phyloP scores from a whole-genome alignment of 1,284 basidiomycete species.

The Leccinum cinnamomeum region DNA sequence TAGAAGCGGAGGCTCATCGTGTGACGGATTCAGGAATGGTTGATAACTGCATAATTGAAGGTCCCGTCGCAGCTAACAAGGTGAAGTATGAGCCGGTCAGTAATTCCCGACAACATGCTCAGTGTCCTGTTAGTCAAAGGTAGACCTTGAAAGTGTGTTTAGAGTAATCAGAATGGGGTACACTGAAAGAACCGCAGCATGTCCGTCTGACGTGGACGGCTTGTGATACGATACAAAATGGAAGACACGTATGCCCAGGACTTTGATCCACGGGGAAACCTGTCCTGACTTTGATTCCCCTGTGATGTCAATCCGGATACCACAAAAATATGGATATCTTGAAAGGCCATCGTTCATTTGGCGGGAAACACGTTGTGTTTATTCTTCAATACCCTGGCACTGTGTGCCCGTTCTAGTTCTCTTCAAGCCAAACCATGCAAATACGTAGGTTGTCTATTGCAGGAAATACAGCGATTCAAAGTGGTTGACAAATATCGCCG shows the following conservation, averaged over 20 bases:
- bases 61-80: neutral
- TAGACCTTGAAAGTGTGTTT: neutral
- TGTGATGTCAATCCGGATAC: slow-evolving; percentile 5
- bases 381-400: neutral
- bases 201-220: neutral
- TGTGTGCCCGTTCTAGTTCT: neutral
- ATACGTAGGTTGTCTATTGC: slow-evolving; percentile 24
- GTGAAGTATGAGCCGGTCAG: too few relatives aligned
- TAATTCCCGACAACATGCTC: neutral
- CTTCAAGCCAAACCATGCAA: neutral
- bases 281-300: neutral
- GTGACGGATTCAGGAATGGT: neutral
- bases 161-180: neutral
- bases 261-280: neutral
- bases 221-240: neutral
- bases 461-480: slow-evolving; percentile 24
- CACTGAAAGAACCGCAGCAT: neutral
- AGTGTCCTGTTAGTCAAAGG: neutral
- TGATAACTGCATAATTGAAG: slow-evolving; percentile 1
- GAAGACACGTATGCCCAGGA: neutral
- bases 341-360: neutral
- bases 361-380: slow-evolving; percentile 1
- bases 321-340: neutral
- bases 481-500: slow-evolving; percentile 7
- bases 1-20: slow-evolving; percentile 7